These are phyloP conservation scores for Strigomonas oncopelti DNA, from an alignment of 208 protist genomes.

Conservation along the genomic window DNA sequence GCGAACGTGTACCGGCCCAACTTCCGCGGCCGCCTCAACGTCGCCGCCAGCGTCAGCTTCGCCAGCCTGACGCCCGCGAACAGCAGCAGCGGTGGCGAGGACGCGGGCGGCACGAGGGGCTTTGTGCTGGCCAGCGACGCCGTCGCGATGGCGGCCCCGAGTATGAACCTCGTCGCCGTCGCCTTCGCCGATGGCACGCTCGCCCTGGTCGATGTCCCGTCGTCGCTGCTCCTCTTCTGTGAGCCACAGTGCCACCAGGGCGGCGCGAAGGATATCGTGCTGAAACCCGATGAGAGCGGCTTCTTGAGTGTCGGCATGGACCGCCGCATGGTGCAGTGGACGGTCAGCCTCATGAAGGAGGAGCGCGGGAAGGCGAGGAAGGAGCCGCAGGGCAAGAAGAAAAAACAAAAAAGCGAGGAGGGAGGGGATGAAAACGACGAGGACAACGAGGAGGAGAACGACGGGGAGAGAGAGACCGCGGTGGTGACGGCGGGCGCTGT, in stretches of 20 bases:
- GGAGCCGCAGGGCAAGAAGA: slow-evolving; percentile 1
- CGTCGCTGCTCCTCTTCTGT: slow-evolving; percentile 77
- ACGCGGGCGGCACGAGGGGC: too few relatives aligned
- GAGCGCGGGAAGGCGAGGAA: background rate
- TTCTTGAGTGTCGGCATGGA: slow-evolving; percentile 80
- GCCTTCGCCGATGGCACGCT: slow-evolving; percentile 71
- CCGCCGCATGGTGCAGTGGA: slow-evolving; percentile 80
- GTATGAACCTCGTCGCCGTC: slow-evolving; percentile 63
- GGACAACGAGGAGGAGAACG: slow-evolving; percentile 6
- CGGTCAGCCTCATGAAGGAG: slow-evolving; percentile 51
- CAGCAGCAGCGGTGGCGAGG: background rate
- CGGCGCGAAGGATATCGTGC: slow-evolving; percentile 60
- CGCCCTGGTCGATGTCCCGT: slow-evolving; percentile 59
- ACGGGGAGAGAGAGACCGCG: background rate
- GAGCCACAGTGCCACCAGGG: slow-evolving; percentile 81
- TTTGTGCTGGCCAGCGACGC: slow-evolving; percentile 11
- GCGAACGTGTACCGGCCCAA: slow-evolving; percentile 54
- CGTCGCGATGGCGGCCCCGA: slow-evolving; percentile 61
- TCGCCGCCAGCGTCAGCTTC: slow-evolving; percentile 44
- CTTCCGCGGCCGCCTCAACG: slow-evolving; percentile 53
- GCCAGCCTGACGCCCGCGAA: background rate
- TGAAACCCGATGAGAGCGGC: slow-evolving; percentile 49
- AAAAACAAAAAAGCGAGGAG: slow-evolving; percentile 3
- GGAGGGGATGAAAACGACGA: slow-evolving; percentile 11
- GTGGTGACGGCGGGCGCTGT: slow-evolving; percentile 14